Conservation (phyloP, 441 rosid species). For the Macaranga tanarius region DNA sequence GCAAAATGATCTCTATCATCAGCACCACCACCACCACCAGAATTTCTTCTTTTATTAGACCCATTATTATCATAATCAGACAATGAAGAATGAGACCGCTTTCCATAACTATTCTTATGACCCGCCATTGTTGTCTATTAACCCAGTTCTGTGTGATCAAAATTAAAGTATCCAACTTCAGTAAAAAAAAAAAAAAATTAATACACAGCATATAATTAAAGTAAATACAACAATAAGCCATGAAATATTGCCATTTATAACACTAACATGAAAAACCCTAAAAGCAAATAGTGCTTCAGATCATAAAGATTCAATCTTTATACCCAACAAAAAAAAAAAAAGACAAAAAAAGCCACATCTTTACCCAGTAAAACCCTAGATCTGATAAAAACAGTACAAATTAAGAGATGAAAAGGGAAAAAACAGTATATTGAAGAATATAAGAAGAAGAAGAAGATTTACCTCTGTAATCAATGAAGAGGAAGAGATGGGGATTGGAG, state of each 20-base stretch:
- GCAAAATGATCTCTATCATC: conserved; percentile 67
- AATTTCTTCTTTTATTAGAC: conserved; percentile 60
- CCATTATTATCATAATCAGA: conserved; percentile 64
- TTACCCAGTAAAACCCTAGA: conserved; percentile 4
- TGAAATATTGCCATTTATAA: neutral
- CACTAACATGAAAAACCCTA: neutral
- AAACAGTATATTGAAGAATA: conserved; percentile 11
- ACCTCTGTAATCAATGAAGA: no score
- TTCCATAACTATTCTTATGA: conserved; percentile 78
- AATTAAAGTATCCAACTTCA: conserved; percentile 14
- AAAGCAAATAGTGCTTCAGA: neutral
- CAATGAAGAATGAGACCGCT: conserved; percentile 63
- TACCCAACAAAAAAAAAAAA: neutral
- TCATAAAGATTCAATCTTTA: neutral
- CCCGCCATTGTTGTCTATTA: conserved; percentile 49
- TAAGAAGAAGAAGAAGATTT: no score
- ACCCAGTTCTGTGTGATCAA: conserved; percentile 21
- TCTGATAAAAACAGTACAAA: conserved; percentile 11
- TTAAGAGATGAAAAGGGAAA: neutral
- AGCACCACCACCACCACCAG: conserved; percentile 28
- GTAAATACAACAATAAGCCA: no score
- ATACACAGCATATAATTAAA: no score
- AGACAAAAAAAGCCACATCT: no score
- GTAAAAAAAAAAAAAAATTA: neutral
- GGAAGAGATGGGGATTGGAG: neutral